Evolutionary conservation across 1,284 basidiomycete species (phyloP).

Genomic region (Abortiporus biennis): DNA sequence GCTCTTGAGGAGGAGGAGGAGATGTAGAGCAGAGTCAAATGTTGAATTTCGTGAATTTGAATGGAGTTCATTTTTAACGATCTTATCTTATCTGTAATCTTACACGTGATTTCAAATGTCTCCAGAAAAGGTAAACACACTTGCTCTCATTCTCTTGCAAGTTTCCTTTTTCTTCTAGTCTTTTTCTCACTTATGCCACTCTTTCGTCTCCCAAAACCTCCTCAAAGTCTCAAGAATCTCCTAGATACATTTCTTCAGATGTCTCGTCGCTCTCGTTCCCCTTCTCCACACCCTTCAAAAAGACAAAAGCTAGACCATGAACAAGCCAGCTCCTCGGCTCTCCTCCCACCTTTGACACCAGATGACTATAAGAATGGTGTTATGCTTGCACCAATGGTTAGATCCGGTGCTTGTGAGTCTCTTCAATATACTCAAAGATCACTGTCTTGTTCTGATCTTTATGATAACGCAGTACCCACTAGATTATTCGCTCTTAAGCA

Average conservation of each 20-base stretch:
- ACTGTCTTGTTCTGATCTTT: constrained; percentile 1
- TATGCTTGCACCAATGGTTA: constrained; percentile 93
- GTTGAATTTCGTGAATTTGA: no score
- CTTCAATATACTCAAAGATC: constrained; percentile 7
- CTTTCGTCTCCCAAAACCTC: background rate
- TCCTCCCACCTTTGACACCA: constrained; percentile 46
- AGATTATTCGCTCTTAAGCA: constrained; percentile 87
- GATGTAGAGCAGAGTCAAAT: no score
- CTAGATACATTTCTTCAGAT: constrained; percentile 25
- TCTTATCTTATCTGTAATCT: no score
- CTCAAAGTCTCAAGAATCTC: background rate
- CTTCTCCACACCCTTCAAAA: constrained; percentile 48
- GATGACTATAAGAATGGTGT: constrained; percentile 77
- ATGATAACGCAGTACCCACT: constrained; percentile 56
- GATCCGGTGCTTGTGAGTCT: constrained; percentile 79
- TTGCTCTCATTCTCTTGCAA: no score
- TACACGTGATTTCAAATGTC: no score
- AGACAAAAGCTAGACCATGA: constrained; percentile 42
- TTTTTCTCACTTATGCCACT: background rate
- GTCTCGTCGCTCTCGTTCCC: constrained; percentile 47
- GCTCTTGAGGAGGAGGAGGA: no score
- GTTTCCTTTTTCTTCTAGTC: no score
- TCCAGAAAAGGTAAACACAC: no score
- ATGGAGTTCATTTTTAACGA: no score
- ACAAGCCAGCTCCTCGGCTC: no score